Evolutionary conservation across 805 yeast species (phyloP).

Genomic region (Metschnikowia amazonensis): DNA sequence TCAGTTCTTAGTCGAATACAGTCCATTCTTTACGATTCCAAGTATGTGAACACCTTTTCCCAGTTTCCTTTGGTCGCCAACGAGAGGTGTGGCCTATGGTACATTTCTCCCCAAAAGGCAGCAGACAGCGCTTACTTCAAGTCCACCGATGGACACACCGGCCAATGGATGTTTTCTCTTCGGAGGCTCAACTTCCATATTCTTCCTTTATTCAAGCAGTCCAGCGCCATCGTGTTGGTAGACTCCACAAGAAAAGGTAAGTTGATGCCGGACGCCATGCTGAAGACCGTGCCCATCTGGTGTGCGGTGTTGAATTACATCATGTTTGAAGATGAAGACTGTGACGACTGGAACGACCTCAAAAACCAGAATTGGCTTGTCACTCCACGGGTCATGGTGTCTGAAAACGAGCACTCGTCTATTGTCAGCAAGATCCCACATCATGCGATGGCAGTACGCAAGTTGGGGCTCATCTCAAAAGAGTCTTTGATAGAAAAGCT

Average conservation of each 20-base stretch:
- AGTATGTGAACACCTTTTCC: slow-evolving; percentile 18
- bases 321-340: slow-evolving; percentile 34
- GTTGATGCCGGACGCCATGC: slow-evolving; percentile 77
- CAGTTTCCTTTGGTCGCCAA: slow-evolving; percentile 56
- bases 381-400: slow-evolving; percentile 52
- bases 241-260: slow-evolving; percentile 89
- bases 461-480: slow-evolving; percentile 38
- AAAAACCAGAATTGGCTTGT: slow-evolving; percentile 34
- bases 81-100: slow-evolving; percentile 88
- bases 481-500: slow-evolving; percentile 29
- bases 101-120: slow-evolving; percentile 46
- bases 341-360: background rate
- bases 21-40: slow-evolving; percentile 41
- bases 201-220: slow-evolving; percentile 41
- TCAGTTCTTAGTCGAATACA: slow-evolving; percentile 64
- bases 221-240: slow-evolving; percentile 55
- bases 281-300: slow-evolving; percentile 91
- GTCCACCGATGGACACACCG: slow-evolving; percentile 87
- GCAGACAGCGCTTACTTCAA: slow-evolving; percentile 67
- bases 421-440: slow-evolving; percentile 46
- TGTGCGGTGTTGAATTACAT: slow-evolving; percentile 69
- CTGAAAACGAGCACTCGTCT: slow-evolving; percentile 52
- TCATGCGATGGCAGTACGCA: slow-evolving; percentile 44
- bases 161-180: slow-evolving; percentile 74
- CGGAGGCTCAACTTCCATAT: slow-evolving; percentile 74